Evolutionary conservation across 768 basidiomycete genomes (phyloP).

Genomic region (Mycena amicta): DNA sequence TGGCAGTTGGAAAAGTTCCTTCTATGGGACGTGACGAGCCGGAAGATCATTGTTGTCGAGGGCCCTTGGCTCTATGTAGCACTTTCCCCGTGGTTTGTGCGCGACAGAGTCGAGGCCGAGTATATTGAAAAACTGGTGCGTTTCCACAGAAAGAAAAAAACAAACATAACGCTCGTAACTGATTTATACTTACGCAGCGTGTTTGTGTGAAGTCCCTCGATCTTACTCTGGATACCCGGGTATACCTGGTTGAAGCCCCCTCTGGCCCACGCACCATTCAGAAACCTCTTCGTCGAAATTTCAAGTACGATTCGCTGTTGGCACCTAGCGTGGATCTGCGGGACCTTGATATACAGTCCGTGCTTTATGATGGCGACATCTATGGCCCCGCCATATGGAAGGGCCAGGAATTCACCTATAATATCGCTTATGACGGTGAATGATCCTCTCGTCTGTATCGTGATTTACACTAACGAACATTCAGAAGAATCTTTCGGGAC

Average conservation of each 20-base stretch:
- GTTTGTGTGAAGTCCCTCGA: no score
- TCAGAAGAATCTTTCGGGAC: not conserved
- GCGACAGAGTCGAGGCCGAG: no score
- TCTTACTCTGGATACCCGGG: no score
- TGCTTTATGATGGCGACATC: not conserved
- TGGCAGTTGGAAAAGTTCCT: no score
- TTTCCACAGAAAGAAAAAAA: no score
- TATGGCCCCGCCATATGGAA: constrained; percentile 5
- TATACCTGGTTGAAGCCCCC: constrained; percentile 5
- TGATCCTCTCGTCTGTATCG: not conserved
- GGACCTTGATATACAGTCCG: constrained; percentile 7
- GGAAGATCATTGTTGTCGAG: no score
- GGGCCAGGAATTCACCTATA: constrained; percentile 5
- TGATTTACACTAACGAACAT: not conserved
- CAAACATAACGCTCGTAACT: no score
- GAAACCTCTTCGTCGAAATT: not conserved
- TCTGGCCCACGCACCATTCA: constrained; percentile 13
- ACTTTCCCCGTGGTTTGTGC: no score
- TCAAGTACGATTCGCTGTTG: constrained; percentile 12
- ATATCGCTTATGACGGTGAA: not conserved
- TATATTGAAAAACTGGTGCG: no score
- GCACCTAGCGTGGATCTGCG: constrained; percentile 7
- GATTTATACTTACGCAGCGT: no score
- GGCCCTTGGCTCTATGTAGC: no score
- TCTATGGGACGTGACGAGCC: no score